Conservation (phyloP, 1,284 basidiomycete genomes). For the Trametes hirsuta region DNA sequence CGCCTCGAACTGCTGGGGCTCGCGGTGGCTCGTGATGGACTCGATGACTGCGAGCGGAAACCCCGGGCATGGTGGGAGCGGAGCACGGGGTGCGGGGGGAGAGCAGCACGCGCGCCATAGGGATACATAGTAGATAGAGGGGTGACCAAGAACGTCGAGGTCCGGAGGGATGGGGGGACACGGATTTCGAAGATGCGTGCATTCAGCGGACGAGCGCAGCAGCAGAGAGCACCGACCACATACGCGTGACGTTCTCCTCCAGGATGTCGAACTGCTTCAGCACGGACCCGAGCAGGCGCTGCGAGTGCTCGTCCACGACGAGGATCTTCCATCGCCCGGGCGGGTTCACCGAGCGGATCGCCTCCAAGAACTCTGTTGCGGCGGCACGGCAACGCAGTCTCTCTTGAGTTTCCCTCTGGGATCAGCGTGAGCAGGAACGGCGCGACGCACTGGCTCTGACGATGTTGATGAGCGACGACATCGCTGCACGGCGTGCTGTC, state of each 20-base stretch:
- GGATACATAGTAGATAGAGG: not conserved
- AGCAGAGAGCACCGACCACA: constrained; percentile 36
- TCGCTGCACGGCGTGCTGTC: constrained; percentile 23
- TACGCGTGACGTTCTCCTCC: constrained; percentile 93
- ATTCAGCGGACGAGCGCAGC: constrained; percentile 1
- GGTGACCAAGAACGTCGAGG: not conserved
- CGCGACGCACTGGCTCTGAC: constrained; percentile 55
- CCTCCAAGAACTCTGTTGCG: constrained; percentile 72
- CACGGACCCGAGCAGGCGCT: constrained; percentile 83
- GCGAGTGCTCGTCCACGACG: constrained; percentile 92
- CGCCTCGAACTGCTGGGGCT: constrained; percentile 85
- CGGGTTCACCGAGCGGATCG: constrained; percentile 81
- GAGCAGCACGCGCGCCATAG: not conserved
- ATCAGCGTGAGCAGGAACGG: not conserved
- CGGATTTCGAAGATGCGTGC: not conserved
- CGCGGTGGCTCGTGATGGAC: constrained; percentile 72
- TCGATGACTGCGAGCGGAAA: constrained; percentile 64
- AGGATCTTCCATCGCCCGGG: constrained; percentile 93
- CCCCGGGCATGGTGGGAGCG: not conserved
- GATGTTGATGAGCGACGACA: constrained; percentile 58
- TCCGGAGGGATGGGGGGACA: not conserved
- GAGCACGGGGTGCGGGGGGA: not conserved
- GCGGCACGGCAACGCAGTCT: not conserved
- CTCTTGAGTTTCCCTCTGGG: not conserved
- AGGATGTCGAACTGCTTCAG: constrained; percentile 93